Base-by-base conservation (phyloP, 441 rosid species). In the Gossypium gossypioides region DNA sequence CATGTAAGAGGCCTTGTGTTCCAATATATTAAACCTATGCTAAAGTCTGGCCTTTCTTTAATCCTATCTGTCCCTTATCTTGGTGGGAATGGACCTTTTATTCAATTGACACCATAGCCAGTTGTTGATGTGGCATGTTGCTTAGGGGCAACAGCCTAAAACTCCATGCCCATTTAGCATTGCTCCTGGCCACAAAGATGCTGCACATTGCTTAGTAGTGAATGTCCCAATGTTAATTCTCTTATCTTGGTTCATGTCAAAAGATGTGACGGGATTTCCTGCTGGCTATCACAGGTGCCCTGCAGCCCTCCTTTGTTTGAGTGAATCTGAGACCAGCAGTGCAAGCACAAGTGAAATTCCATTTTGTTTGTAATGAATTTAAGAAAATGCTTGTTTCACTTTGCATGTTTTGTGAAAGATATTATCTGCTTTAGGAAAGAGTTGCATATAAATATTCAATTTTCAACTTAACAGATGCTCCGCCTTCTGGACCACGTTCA, bases 401-500 rank as follows among this genome's bases (percentile, higher is more conserved):
- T 46, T 25, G 18, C 18, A 12, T 58, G 6, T 25, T 25, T 58
- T 13, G 3, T 57, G 62, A 24, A 25, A 57, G 62, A 25, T 12
- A 57, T 57, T 24, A 12, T 57, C 16, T 10, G 24, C 59, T 55
- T 25, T 57, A 4, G 27, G 62, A 24, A 57, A 24, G 34, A 13
- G 37, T 57, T 57, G 32, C 56, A 57, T 16, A 24, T 25, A 24
- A 22, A 21, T 56, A 13, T 22, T 24, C 15, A 12, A 19, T 22
- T 22, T 57, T 57, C 62, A 57, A 57, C 62, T 24, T 57, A 13
- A 57, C 62, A 57, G 62, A 57, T 57, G 37, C 63, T 25, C 85
- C 81, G 57, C 68, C 71, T 34, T 73, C 84, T 61, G 89, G 83
- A 56, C 6, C 79, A 57, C 81, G 75, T 61, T 68, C 87, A 19